Conservation (phyloP, 495 filamentous ascomycete species). For the Penicillium coffeae region DNA sequence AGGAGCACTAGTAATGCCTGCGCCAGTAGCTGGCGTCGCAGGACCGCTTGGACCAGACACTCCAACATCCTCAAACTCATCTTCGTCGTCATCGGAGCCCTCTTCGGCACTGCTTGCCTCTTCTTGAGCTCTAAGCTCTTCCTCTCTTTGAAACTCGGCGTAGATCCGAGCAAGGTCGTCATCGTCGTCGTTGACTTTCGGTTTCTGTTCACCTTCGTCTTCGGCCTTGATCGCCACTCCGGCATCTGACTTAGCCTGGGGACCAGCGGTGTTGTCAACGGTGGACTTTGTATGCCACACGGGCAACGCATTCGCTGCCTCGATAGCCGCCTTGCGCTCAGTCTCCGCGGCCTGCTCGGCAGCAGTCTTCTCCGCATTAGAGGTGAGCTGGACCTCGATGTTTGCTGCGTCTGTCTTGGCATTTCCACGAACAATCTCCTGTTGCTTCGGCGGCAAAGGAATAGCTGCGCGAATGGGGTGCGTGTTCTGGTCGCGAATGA, state of each 20-base stretch:
- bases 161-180: conserved; percentile 52
- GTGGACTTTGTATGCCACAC: conserved; percentile 88
- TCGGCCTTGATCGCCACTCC: conserved; percentile 41
- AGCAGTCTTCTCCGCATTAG: conserved; percentile 67
- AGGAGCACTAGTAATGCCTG: conserved; percentile 31
- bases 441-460: conserved; percentile 42
- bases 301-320: conserved; percentile 80
- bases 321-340: conserved; percentile 67
- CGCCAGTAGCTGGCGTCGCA: conserved; percentile 31
- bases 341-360: conserved; percentile 70
- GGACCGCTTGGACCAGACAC: conserved; percentile 37
- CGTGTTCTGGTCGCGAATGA: conserved; percentile 51
- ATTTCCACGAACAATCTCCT: conserved; percentile 68
- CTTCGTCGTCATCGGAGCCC: conserved; percentile 47
- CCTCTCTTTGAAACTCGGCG: conserved; percentile 47
- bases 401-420: conserved; percentile 62
- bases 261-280: conserved; percentile 44
- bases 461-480: conserved; percentile 47
- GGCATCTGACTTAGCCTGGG: conserved; percentile 31
- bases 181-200: conserved; percentile 39
- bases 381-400: conserved; percentile 75
- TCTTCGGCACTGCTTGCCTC: conserved; percentile 45
- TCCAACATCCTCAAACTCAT: conserved; percentile 49
- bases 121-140: conserved; percentile 44
- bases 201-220: conserved; percentile 54